Conservation (phyloP, 176 grass and related monocot genomes). For the Guadua angustifolia region DNA sequence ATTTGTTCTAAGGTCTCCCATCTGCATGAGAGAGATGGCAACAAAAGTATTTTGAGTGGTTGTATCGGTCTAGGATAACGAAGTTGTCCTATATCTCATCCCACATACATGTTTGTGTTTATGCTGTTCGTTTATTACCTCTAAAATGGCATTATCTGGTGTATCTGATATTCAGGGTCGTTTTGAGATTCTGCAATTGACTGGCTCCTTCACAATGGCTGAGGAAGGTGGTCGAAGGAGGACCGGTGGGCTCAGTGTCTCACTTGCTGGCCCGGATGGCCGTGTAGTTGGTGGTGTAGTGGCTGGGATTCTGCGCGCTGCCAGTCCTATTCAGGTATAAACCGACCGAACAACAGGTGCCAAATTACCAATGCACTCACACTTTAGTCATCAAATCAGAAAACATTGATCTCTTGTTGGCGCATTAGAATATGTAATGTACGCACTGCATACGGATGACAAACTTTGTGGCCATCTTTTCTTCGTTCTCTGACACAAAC, state of each 20-base stretch:
- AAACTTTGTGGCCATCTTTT: background rate
- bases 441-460: background rate
- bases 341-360: background rate
- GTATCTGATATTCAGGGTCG: constrained; percentile 55
- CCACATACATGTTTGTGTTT: background rate
- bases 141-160: background rate
- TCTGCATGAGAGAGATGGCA: background rate
- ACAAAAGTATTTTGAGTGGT: background rate
- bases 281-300: constrained; percentile 84
- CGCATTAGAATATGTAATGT: background rate
- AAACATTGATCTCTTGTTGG: background rate
- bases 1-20: background rate
- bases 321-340: constrained; percentile 89
- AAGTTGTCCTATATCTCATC: background rate
- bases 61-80: background rate
- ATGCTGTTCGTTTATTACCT: background rate
- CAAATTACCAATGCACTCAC: background rate
- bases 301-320: constrained; percentile 79
- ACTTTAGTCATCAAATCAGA: background rate
- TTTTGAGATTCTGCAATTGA: constrained; percentile 92
- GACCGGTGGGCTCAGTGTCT: constrained; percentile 85
- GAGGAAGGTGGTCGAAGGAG: constrained; percentile 72
- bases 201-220: constrained; percentile 85
- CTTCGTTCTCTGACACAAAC: background rate
- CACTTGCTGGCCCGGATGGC: constrained; percentile 87